A percentile compares a stretch with the other conserved stretches of the same genome.
Evolutionary conservation across 1,284 basidiomycete genomes (phyloP).

Genomic region (Trichosporon sp.): DNA sequence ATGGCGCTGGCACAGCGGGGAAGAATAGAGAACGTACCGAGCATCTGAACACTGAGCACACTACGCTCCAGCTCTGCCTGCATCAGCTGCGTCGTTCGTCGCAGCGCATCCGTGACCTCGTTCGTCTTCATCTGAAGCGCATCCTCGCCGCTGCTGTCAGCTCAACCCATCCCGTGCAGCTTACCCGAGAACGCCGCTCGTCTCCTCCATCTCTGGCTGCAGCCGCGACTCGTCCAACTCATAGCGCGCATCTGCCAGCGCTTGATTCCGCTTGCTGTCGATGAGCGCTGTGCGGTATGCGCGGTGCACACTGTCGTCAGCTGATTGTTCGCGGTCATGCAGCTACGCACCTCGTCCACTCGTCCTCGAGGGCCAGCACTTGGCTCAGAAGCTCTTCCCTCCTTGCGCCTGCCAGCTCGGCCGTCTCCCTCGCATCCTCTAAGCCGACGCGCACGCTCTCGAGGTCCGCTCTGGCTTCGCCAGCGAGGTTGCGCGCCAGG

Average conservation of each 20-base stretch:
- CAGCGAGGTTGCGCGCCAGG: conserved; percentile 70
- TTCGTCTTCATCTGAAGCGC: conserved; percentile 81
- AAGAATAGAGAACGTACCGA: conserved; percentile 63
- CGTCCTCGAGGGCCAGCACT: conserved; percentile 58
- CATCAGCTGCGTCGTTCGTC: conserved; percentile 80
- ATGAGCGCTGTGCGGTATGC: conserved; percentile 44
- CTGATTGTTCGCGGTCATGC: background rate
- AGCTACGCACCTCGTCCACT: conserved; percentile 10
- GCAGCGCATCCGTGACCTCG: conserved; percentile 81
- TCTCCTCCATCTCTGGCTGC: conserved; percentile 23
- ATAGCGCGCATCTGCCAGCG: conserved; percentile 31
- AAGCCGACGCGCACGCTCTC: conserved; percentile 60
- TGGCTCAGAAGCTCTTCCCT: conserved; percentile 55
- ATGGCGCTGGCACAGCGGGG: background rate
- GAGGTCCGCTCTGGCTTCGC: conserved; percentile 74
- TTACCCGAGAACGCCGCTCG: conserved; percentile 33
- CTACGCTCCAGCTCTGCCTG: conserved; percentile 87
- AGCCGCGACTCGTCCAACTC: conserved; percentile 33
- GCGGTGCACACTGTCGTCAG: conserved; percentile 27
- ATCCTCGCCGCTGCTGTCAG: conserved; percentile 67
- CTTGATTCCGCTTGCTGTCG: conserved; percentile 3
- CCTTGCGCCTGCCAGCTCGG: conserved; percentile 15
- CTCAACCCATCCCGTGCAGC: background rate
- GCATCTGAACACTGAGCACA: conserved; percentile 78
- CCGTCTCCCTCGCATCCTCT: conserved; percentile 27